A percentile compares a stretch with the other conserved stretches of the same genome.
Conservation (phyloP, 306 rosid species). For the Cicer bijugum region DNA sequence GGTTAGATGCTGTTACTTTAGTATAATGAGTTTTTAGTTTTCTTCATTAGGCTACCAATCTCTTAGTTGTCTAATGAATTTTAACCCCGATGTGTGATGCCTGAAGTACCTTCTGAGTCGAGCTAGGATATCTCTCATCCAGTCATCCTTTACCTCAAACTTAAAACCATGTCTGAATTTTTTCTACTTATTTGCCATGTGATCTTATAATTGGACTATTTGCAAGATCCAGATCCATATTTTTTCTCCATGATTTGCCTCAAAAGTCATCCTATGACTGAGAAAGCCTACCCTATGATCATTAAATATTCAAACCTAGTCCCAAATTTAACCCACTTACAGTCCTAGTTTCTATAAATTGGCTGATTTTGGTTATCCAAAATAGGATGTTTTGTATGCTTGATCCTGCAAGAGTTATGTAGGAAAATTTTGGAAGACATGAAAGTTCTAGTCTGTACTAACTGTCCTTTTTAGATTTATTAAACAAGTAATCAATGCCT, state of each 20-base stretch:
- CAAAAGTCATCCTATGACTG: constrained; percentile 7
- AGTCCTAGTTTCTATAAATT: constrained; percentile 17
- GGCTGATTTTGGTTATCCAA: not conserved
- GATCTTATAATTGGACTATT: constrained; percentile 32
- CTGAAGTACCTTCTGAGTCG: constrained; percentile 5
- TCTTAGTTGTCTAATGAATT: constrained; percentile 24
- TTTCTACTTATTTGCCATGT: constrained; percentile 17
- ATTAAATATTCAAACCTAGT: constrained; percentile 34
- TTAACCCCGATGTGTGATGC: constrained; percentile 22
- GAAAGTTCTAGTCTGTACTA: constrained; percentile 11
- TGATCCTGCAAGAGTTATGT: constrained; percentile 27
- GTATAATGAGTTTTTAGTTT: constrained; percentile 21
- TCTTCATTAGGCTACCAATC: constrained; percentile 27
- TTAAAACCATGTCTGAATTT: constrained; percentile 22
- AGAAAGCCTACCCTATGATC: constrained; percentile 8
- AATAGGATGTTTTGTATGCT: constrained; percentile 17
- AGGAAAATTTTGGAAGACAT: constrained; percentile 30
- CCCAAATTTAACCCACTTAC: constrained; percentile 22
- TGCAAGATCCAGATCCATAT: constrained; percentile 9
- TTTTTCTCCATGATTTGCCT: not conserved
- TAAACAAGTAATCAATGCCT: constrained; percentile 26
- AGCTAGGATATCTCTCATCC: constrained; percentile 22
- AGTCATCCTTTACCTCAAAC: constrained; percentile 18
- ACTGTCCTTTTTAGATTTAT: constrained; percentile 28
- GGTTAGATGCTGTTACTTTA: constrained; percentile 17